A percentile compares a stretch with the other conserved stretches of the same genome.
Evolutionary conservation across 768 basidiomycete species (phyloP).

Genomic region (Mycena crocata): DNA sequence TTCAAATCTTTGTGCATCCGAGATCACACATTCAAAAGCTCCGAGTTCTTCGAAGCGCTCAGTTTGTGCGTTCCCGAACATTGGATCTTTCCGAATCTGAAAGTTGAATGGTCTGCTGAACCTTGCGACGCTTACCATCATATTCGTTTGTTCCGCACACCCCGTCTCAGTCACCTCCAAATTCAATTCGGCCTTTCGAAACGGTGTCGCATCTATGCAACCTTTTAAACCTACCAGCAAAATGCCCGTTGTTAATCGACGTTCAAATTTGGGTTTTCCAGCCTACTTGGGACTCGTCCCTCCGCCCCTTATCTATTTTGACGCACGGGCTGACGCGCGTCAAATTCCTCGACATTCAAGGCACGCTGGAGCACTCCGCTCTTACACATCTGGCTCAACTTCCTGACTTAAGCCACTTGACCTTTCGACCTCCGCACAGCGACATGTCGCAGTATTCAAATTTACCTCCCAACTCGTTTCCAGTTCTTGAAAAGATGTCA

Average conservation of each 20-base stretch:
- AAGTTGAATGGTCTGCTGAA: not conserved
- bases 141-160: not conserved
- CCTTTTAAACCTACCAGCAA: not conserved
- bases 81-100: constrained; percentile 6
- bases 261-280: not conserved
- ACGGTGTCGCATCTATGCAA: not conserved
- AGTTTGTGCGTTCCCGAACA: not conserved
- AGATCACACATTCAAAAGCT: not conserved
- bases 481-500: not conserved
- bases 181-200: not conserved
- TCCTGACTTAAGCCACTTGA: not conserved
- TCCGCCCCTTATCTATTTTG: not conserved
- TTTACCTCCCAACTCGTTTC: not conserved
- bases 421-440: not conserved
- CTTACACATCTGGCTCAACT: constrained; percentile 1
- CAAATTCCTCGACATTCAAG: not conserved
- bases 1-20: not conserved
- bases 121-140: not conserved
- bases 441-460: not conserved
- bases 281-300: not conserved
- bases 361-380: not conserved
- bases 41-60: not conserved
- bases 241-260: not conserved
- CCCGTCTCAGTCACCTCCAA: not conserved
- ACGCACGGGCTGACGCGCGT: not conserved